phyloP scores from a whole-genome alignment of 2,329 filamentous ascomycete species.

The Ophiocordyceps robertsii region DNA sequence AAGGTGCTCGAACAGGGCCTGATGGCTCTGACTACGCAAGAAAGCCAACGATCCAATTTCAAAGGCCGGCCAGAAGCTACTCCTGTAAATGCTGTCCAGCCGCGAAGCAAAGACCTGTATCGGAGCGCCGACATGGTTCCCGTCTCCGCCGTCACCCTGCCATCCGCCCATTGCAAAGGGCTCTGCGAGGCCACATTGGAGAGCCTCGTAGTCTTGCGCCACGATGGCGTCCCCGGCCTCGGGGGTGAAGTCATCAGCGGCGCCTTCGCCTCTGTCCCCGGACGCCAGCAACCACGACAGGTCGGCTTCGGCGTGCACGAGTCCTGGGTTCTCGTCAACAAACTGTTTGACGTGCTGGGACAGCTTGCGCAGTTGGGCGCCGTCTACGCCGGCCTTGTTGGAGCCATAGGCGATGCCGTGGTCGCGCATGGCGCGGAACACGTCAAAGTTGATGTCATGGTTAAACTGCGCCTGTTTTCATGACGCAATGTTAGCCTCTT shows the following conservation, averaged over 20 bases:
- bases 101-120: conserved; percentile 17
- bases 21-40: conserved; percentile 33
- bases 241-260: not conserved
- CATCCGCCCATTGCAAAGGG: not conserved
- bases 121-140: conserved; percentile 8
- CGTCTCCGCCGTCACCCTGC: conserved; percentile 4
- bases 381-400: conserved; percentile 34
- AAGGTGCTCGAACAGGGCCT: conserved; percentile 33
- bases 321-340: conserved; percentile 26
- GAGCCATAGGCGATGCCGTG: conserved; percentile 68
- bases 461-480: conserved; percentile 33
- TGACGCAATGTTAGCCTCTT: conserved; percentile 1
- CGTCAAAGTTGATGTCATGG: conserved; percentile 62
- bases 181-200: not conserved
- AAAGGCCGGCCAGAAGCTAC: conserved; percentile 37
- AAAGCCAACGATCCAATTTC: conserved; percentile 38
- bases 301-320: conserved; percentile 33
- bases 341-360: conserved; percentile 33
- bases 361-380: conserved; percentile 26
- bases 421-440: conserved; percentile 77
- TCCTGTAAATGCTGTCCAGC: conserved; percentile 29
- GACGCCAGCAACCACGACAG: conserved; percentile 30
- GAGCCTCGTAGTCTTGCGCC: not conserved
- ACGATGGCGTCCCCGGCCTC: not conserved
- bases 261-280: not conserved